These are phyloP conservation scores for Aurifilum marmelostoma DNA, from an alignment of 2,329 filamentous ascomycete genomes.

Conservation along the genomic window DNA sequence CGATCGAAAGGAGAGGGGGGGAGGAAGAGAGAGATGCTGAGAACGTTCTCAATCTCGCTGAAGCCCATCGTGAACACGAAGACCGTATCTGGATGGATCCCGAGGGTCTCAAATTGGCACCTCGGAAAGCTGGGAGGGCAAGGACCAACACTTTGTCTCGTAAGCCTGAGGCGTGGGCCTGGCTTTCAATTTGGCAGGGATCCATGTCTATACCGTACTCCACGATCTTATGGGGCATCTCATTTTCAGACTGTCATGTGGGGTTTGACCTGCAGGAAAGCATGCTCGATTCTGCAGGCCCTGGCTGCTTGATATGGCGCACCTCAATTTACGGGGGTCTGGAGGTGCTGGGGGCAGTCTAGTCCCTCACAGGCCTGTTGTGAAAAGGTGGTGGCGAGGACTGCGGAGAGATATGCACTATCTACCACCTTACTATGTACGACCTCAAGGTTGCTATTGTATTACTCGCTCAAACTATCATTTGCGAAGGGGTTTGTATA, in stretches of 20 bases:
- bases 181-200: slow-evolving; percentile 20
- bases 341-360: background rate
- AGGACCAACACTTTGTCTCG: slow-evolving; percentile 25
- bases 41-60: slow-evolving; percentile 5
- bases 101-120: slow-evolving; percentile 26
- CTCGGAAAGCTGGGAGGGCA: slow-evolving; percentile 28
- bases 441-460: background rate
- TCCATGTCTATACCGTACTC: slow-evolving; percentile 8
- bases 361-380: background rate
- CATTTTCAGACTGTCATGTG: slow-evolving; percentile 18
- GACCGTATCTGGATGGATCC: slow-evolving; percentile 3
- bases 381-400: background rate
- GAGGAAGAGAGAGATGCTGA: background rate
- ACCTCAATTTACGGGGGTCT: background rate
- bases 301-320: background rate
- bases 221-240: slow-evolving; percentile 22
- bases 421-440: background rate
- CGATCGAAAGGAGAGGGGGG: background rate
- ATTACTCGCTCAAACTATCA: background rate
- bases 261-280: slow-evolving; percentile 5
- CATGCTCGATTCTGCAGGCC: background rate
- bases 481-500: background rate
- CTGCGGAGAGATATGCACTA: background rate
- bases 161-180: slow-evolving; percentile 11
- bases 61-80: slow-evolving; percentile 15